phyloP scores from a whole-genome alignment of 2,329 filamentous ascomycete species.

The Xylariaceae sp. region DNA sequence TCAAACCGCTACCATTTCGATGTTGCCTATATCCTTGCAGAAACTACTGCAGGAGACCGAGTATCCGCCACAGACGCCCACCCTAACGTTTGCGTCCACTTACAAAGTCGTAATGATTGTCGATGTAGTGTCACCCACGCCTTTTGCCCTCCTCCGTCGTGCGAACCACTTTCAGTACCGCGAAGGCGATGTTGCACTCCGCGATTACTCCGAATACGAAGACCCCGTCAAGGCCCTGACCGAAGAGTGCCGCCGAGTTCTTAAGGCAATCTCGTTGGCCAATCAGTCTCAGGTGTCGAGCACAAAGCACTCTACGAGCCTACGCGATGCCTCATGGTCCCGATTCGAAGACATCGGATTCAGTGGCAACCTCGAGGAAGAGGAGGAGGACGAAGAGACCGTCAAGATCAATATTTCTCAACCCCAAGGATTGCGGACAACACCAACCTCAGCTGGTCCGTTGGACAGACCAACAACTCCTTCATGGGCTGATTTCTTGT shows the following conservation, averaged over 20 bases:
- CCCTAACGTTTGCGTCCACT: conserved; percentile 71
- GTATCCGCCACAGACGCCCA: conserved; percentile 78
- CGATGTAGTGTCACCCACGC: conserved; percentile 87
- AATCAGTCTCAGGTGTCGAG: conserved; percentile 78
- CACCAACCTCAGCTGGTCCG: conserved; percentile 61
- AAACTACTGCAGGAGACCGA: conserved; percentile 87
- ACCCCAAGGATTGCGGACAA: conserved; percentile 53
- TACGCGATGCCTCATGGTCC: conserved; percentile 89
- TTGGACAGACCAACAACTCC: conserved; percentile 84
- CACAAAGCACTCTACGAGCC: conserved; percentile 63
- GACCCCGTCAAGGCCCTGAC: conserved; percentile 85
- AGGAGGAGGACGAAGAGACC: conserved; percentile 58
- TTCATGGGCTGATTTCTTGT: conserved; percentile 97
- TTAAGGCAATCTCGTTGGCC: conserved; percentile 79
- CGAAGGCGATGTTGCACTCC: conserved; percentile 77
- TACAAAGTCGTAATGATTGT: conserved; percentile 96
- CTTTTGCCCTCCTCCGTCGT: conserved; percentile 82
- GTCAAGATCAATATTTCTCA: conserved; percentile 38
- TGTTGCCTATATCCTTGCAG: conserved; percentile 84
- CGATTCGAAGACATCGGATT: conserved; percentile 95
- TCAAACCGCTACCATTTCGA: conserved; percentile 67
- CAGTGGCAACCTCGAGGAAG: conserved; percentile 66
- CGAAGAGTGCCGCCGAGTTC: conserved; percentile 86
- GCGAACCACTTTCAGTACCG: conserved; percentile 95
- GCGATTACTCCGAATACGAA: conserved; percentile 80